These are phyloP conservation scores for Aphanomyces cochlioides DNA, from an alignment of 352 stramenopile species.

Conservation along the genomic window DNA sequence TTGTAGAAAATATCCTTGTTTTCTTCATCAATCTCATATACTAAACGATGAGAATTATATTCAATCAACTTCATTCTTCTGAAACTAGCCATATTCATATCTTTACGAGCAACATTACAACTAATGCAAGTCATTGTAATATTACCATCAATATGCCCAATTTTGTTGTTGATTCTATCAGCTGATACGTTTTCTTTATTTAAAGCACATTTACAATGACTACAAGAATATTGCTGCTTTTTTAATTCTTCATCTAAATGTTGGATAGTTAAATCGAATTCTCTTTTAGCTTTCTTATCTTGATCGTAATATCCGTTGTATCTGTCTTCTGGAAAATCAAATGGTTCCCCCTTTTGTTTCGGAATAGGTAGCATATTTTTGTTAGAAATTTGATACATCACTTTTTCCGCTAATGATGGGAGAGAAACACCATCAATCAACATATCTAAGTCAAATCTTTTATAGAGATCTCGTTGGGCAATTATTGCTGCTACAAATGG, in stretches of 20 bases:
- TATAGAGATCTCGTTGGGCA: constrained; percentile 5
- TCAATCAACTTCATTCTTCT: constrained; percentile 32
- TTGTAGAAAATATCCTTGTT: constrained; percentile 33
- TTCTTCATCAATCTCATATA: constrained; percentile 33
- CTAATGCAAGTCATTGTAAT: constrained; percentile 31
- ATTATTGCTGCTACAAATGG: constrained; percentile 35
- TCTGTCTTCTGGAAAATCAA: not conserved
- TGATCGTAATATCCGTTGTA: constrained; percentile 33
- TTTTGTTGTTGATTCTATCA: constrained; percentile 35
- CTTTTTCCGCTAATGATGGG: not conserved
- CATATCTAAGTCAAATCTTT: constrained; percentile 8
- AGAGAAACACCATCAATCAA: constrained; percentile 11
- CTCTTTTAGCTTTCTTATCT: constrained; percentile 31
- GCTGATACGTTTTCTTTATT: constrained; percentile 34
- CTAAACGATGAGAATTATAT: constrained; percentile 29
- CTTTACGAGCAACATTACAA: constrained; percentile 34
- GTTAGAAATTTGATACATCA: constrained; percentile 16
- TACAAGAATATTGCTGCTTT: constrained; percentile 35
- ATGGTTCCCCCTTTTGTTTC: not conserved
- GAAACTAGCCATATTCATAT: constrained; percentile 35
- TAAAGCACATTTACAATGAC: constrained; percentile 31
- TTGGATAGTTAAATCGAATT: constrained; percentile 31
- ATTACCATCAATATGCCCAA: constrained; percentile 32
- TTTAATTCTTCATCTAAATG: constrained; percentile 31
- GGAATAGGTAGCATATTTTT: not conserved